Evolutionary conservation across 441 rosid species (phyloP).

Genomic region (Croton laevigatus): DNA sequence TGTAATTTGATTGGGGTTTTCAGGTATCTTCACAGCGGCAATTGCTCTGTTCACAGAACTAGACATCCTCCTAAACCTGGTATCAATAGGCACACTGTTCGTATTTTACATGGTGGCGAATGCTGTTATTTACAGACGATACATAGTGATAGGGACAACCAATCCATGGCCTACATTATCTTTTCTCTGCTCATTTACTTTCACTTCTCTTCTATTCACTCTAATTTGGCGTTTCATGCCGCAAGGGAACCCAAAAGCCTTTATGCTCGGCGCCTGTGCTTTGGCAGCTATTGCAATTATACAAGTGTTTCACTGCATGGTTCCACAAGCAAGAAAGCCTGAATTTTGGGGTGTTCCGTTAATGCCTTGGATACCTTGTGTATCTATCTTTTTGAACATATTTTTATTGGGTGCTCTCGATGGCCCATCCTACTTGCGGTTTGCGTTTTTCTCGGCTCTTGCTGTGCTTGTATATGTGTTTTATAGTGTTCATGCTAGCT

Average conservation of each 20-base stretch:
- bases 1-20: too few species aligned
- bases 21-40: constrained; percentile 82
- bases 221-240: constrained; percentile 68
- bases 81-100: constrained; percentile 85
- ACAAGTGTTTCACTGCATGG: constrained; percentile 46
- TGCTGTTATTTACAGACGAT: constrained; percentile 76
- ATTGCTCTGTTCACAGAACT: constrained; percentile 79
- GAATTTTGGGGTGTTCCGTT: constrained; percentile 90
- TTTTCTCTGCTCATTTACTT: constrained; percentile 56
- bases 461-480: constrained; percentile 61
- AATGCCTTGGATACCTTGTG: constrained; percentile 89
- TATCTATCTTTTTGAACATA: constrained; percentile 74
- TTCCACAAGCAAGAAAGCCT: constrained; percentile 67
- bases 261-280: constrained; percentile 46
- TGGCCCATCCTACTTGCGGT: constrained; percentile 62
- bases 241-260: constrained; percentile 46
- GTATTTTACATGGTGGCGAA: constrained; percentile 96
- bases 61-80: constrained; percentile 68
- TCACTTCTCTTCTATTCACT: constrained; percentile 56
- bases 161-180: constrained; percentile 73
- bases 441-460: constrained; percentile 60
- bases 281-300: constrained; percentile 39
- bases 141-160: constrained; percentile 52
- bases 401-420: constrained; percentile 76
- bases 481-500: constrained; percentile 88